These are phyloP conservation scores for Borealophlyctis nickersoniae DNA, from an alignment of 192 early-diverging fungal genomes.

Conservation along the genomic window DNA sequence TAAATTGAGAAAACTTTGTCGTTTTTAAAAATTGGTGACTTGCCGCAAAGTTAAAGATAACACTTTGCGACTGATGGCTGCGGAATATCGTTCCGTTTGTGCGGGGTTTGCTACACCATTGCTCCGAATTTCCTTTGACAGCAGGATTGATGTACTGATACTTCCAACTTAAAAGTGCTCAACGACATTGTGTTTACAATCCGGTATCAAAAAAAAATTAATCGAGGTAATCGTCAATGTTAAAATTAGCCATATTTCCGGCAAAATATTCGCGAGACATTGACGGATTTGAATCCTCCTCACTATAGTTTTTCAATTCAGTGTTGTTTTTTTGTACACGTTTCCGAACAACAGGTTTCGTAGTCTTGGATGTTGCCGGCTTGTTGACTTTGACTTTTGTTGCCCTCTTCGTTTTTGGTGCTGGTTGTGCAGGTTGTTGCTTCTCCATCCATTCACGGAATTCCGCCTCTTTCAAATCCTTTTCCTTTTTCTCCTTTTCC, in stretches of 20 bases:
- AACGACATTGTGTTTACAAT: background rate
- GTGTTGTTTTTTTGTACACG: background rate
- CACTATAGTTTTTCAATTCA: background rate
- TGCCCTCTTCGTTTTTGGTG: background rate
- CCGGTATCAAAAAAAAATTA: background rate
- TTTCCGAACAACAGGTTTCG: background rate
- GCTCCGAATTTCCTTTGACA: background rate
- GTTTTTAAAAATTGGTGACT: background rate
- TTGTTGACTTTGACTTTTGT: background rate
- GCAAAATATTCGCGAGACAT: background rate
- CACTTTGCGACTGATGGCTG: background rate
- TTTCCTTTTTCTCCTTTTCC: background rate
- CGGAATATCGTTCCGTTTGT: background rate
- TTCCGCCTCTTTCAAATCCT: too few relatives aligned
- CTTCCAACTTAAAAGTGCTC: background rate
- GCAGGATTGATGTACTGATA: background rate
- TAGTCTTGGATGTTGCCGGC: too few relatives aligned
- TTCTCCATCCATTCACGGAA: too few relatives aligned
- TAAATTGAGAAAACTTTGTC: background rate
- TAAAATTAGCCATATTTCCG: background rate
- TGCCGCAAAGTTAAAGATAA: background rate
- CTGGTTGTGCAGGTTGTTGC: background rate
- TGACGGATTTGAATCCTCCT: background rate
- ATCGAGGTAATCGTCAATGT: background rate
- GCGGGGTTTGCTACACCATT: background rate